Percentiles rank a stretch among this genome's conserved stretches.
phyloP scores from a whole-genome alignment of 2,329 filamentous ascomycete species.

The Neoarthrinium moseri region DNA sequence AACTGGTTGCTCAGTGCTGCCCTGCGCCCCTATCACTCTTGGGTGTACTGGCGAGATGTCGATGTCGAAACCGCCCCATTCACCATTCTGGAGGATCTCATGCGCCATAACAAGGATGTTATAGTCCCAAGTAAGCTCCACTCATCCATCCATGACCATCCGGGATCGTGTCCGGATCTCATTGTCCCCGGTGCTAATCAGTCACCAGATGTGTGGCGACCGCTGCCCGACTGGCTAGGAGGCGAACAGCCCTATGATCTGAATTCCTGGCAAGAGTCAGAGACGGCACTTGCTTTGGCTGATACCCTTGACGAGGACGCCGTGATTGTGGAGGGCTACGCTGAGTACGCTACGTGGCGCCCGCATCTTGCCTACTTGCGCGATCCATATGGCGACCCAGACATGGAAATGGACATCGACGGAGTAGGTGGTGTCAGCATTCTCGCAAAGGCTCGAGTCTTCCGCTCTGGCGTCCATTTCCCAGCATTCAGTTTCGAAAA shows the following conservation, averaged over 20 bases:
- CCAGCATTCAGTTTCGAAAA: slow-evolving; percentile 98
- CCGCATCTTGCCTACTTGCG: slow-evolving; percentile 95
- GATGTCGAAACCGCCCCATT: slow-evolving; percentile 97
- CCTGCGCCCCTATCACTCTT: slow-evolving; percentile 90
- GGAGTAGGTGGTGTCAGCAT: slow-evolving; percentile 98
- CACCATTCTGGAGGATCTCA: slow-evolving; percentile 94
- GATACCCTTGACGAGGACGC: slow-evolving; percentile 97
- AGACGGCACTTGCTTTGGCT: slow-evolving; percentile 88
- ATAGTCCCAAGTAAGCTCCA: slow-evolving; percentile 98
- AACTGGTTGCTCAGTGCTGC: slow-evolving; percentile 97
- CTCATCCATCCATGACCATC: no score
- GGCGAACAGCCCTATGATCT: slow-evolving; percentile 98
- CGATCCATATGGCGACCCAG: slow-evolving; percentile 94
- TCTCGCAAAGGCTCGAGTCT: slow-evolving; percentile 91
- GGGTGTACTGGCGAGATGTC: slow-evolving; percentile 99
- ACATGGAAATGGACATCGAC: slow-evolving; percentile 99
- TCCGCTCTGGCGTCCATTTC: slow-evolving; percentile 93
- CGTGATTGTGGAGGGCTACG: slow-evolving; percentile 97
- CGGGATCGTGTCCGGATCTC: neutral
- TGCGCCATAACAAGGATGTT: slow-evolving; percentile 98
- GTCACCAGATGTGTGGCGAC: slow-evolving; percentile 89
- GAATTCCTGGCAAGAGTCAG: slow-evolving; percentile 99
- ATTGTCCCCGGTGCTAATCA: slow-evolving; percentile 22
- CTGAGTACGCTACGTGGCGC: slow-evolving; percentile 97
- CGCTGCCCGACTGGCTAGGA: slow-evolving; percentile 97